These are phyloP conservation scores for Lactuca saligna DNA, from an alignment of 129 eudicot species.

Conservation along the genomic window DNA sequence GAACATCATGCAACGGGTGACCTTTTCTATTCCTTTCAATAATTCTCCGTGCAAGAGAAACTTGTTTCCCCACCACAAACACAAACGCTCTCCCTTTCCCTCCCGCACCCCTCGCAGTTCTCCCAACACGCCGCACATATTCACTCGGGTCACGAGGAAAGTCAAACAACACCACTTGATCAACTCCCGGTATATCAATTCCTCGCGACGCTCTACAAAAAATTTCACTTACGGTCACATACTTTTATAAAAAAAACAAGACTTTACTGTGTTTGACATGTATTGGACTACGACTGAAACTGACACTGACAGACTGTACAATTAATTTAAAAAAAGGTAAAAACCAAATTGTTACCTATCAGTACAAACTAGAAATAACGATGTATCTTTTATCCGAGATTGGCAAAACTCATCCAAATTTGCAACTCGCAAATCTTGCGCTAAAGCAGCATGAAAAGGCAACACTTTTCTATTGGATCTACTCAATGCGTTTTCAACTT, in stretches of 20 bases:
- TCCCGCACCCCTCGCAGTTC: slow-evolving; percentile 98
- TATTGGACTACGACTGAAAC: background rate
- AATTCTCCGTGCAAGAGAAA: slow-evolving; percentile 81
- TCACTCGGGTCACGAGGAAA: slow-evolving; percentile 99
- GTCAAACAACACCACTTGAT: slow-evolving; percentile 91
- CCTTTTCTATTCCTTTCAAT: slow-evolving; percentile 83
- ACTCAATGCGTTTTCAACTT: slow-evolving; percentile 82
- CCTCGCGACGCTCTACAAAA: slow-evolving; percentile 87
- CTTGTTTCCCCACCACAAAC: slow-evolving; percentile 96
- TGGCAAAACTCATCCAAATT: slow-evolving; percentile 78
- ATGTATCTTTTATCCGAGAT: slow-evolving; percentile 34
- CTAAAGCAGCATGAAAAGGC: slow-evolving; percentile 95
- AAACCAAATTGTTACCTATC: slow-evolving; percentile 55
- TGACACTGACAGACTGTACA: no score
- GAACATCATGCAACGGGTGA: slow-evolving; percentile 90
- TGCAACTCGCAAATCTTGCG: slow-evolving; percentile 72
- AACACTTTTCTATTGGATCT: slow-evolving; percentile 69
- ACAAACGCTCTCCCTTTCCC: slow-evolving; percentile 83
- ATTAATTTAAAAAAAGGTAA: background rate
- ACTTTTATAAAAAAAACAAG: background rate
- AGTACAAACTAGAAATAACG: slow-evolving; percentile 87
- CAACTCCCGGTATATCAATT: slow-evolving; percentile 82
- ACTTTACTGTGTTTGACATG: background rate
- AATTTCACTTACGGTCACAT: background rate
- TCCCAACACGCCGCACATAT: slow-evolving; percentile 94